Evolutionary conservation across 306 rosid species (phyloP).

Genomic region (Parietaria judaica): DNA sequence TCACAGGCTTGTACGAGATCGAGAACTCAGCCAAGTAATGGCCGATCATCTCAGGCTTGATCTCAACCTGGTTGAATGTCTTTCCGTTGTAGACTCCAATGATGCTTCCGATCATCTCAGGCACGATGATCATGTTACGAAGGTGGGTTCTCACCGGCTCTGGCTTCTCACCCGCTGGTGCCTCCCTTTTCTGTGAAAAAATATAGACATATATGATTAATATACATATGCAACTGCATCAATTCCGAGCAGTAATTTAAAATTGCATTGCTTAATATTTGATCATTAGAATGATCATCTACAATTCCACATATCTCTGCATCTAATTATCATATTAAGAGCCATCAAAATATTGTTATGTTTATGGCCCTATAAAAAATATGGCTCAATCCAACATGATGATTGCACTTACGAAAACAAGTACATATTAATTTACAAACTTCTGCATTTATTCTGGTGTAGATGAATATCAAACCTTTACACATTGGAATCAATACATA

Average conservation of each 20-base stretch:
- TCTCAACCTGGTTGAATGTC: constrained; percentile 89
- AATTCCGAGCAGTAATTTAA: background rate
- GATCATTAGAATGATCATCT: too few species aligned
- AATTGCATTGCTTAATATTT: too few species aligned
- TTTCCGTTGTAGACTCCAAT: constrained; percentile 91
- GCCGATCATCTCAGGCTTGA: constrained; percentile 86
- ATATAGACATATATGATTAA: background rate
- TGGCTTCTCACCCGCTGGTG: constrained; percentile 86
- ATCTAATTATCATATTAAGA: too few species aligned
- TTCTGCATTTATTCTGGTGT: too few species aligned
- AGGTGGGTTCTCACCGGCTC: constrained; percentile 91
- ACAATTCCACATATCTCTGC: too few species aligned
- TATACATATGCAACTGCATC: background rate
- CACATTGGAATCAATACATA: too few species aligned
- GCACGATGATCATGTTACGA: constrained; percentile 82
- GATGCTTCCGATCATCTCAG: constrained; percentile 87
- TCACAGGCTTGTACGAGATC: constrained; percentile 87
- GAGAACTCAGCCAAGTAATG: constrained; percentile 92
- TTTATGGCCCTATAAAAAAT: too few species aligned
- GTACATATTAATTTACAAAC: too few species aligned
- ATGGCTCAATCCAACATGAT: too few species aligned
- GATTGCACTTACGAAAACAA: too few species aligned
- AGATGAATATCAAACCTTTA: too few species aligned
- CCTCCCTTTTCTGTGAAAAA: constrained; percentile 67
- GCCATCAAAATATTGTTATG: too few species aligned